Base-by-base conservation (phyloP, 148 eudicot species). In the Euryodendron excelsum region DNA sequence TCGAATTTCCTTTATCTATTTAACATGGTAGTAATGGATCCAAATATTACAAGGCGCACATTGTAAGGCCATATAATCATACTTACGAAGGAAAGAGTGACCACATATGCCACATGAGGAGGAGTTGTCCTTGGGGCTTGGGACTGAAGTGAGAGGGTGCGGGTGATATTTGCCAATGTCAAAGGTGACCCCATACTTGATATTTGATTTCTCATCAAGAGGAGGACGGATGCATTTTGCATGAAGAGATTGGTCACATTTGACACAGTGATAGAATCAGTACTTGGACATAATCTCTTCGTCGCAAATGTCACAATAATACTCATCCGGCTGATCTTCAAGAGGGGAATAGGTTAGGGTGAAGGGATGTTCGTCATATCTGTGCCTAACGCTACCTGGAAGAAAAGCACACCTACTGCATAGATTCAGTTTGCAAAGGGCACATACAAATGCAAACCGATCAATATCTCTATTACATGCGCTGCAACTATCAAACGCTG, bases 361-460 rank as follows among this genome's bases (percentile, higher is more conserved):
- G 30, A 74, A 74, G n/a, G 76, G 76, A 7, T 72, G 76, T 14
- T 72, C 27, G 8, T 53, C 76, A 18, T 9, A 72, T 72, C 50
- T 74, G 30, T 74, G 74, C 21, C 5, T 48, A 3, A 70, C 1
- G 4, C 5, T 47, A 5, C 20, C 0, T 3, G 58, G 58, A 11
- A 41, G 14, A 0, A 70, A 27, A 45, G 74, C 55, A 28, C 74
- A 70, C 13, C 1, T 0, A 17, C 3, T 11, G 34, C 23, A 18
- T 8, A 70, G 33, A 12, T 41, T 47, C n/a, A 45, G 47, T 14
- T 27, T 15, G 58, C 74, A 70, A 25, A 11, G 13, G 8, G 15
- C n/a, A 18, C 74, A 70, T 13, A 0, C 37, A 28, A 27, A 70
- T 1, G 6, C 58, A 28, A 45, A 70, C n/a, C 21, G 21, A 41